Percentiles rank a stretch among this genome's conserved stretches.
phyloP scores from a whole-genome alignment of 257 asterid species.

The Lantana camara region DNA sequence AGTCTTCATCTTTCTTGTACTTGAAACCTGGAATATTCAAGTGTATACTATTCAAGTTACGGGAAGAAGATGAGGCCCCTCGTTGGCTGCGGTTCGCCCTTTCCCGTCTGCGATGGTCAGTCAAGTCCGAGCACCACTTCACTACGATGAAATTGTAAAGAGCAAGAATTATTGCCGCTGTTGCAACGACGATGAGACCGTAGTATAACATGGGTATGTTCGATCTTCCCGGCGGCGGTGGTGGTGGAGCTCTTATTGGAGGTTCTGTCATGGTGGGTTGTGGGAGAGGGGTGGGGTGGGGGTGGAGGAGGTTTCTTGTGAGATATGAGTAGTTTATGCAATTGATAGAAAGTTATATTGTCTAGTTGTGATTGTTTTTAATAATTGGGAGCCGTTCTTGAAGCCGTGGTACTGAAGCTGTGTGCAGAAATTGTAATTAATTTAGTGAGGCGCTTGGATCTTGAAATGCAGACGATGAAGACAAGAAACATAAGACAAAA shows the following conservation, averaged over 20 bases:
- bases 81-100: neutral
- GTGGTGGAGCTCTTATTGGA: neutral
- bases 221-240: conserved; percentile 25
- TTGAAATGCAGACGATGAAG: neutral
- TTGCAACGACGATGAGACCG: conserved; percentile 49
- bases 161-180: conserved; percentile 39
- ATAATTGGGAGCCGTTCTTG: neutral
- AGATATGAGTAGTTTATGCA: neutral
- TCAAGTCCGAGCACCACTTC: conserved; percentile 36
- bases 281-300: neutral
- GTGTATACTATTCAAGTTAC: conserved; percentile 14
- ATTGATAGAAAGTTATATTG: neutral
- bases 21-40: conserved; percentile 49
- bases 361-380: too few relatives aligned
- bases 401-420: neutral
- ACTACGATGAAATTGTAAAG: conserved; percentile 46
- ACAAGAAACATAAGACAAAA: neutral
- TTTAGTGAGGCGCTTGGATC: conserved; percentile 3
- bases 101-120: neutral
- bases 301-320: neutral
- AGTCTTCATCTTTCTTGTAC: conserved; percentile 45
- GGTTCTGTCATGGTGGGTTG: conserved; percentile 35
- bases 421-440: neutral
- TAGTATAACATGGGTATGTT: conserved; percentile 50
- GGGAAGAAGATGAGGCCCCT: neutral